Conservation (phyloP, 371 early-diverging fungal genomes). For the Blakeslea trispora region DNA sequence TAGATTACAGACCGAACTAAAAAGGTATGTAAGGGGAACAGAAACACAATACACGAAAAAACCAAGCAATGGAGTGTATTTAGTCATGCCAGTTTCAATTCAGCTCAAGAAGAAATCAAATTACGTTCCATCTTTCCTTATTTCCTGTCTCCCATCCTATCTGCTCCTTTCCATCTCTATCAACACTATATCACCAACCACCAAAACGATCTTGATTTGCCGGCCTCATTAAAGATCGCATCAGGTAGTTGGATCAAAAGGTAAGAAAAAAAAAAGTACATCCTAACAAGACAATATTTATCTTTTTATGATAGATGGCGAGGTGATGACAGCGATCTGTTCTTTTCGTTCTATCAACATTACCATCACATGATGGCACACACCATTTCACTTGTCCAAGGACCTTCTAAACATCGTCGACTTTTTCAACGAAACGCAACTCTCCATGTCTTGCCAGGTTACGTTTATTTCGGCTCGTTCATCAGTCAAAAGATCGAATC, state of each 20-base stretch:
- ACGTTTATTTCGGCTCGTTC: slow-evolving; percentile 54
- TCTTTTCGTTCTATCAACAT: slow-evolving; percentile 59
- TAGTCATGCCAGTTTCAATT: too few species aligned
- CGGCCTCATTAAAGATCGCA: too few species aligned
- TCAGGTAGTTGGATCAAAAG: too few species aligned
- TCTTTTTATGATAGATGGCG: too few species aligned
- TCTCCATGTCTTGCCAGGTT: slow-evolving; percentile 52
- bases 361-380: slow-evolving; percentile 47
- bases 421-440: slow-evolving; percentile 35
- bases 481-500: slow-evolving; percentile 54
- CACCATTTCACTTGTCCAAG: slow-evolving; percentile 26
- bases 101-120: too few species aligned
- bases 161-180: too few species aligned
- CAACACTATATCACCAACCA: too few species aligned
- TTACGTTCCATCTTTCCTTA: too few species aligned
- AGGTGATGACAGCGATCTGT: slow-evolving; percentile 61
- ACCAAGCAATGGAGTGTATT: too few species aligned
- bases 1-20: slow-evolving; percentile 29
- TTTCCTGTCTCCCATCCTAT: too few species aligned
- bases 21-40: not conserved
- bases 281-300: too few species aligned
- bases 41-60: not conserved
- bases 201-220: too few species aligned
- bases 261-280: slow-evolving; percentile 54
- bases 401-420: slow-evolving; percentile 26